Conservation (phyloP, 805 yeast genomes). For the Myxozyma geophila region DNA sequence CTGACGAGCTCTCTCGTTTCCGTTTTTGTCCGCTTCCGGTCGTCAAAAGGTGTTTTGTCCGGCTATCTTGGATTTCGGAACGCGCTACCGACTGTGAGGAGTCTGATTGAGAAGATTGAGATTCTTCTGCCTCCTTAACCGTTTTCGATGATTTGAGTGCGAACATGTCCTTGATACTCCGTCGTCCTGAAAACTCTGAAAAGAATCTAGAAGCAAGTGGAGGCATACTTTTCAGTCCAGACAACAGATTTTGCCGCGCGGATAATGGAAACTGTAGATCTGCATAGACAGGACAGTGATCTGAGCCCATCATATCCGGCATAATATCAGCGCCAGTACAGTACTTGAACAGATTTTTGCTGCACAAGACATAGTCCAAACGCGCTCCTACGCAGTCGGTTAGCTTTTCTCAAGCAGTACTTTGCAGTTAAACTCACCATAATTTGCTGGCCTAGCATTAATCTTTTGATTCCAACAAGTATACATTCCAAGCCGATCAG, state of each 20-base stretch:
- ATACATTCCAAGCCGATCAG: conserved; percentile 66
- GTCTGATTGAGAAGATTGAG: too few relatives aligned
- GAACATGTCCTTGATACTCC: conserved; percentile 34
- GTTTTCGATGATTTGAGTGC: neutral
- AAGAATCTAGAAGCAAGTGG: conserved; percentile 4
- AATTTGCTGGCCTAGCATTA: conserved; percentile 77
- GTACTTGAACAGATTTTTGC: conserved; percentile 48
- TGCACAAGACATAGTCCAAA: conserved; percentile 71
- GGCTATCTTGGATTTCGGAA: too few relatives aligned
- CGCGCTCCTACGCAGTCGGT: conserved; percentile 65
- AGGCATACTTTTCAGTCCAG: neutral
- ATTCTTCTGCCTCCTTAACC: neutral
- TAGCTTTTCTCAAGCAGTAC: neutral
- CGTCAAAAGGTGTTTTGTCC: neutral
- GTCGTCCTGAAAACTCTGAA: conserved; percentile 31
- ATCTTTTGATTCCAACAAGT: conserved; percentile 90
- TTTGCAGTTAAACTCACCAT: conserved; percentile 19
- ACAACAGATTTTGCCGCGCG: neutral
- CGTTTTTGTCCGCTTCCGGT: neutral
- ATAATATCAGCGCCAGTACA: conserved; percentile 60
- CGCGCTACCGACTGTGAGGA: too few relatives aligned
- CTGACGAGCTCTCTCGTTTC: neutral
- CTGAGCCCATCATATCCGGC: conserved; percentile 80
- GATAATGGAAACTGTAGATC: conserved; percentile 54
- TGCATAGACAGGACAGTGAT: conserved; percentile 88